Conservation (phyloP, 169 alveolate genomes). For the Plasmodium adleri region DNA sequence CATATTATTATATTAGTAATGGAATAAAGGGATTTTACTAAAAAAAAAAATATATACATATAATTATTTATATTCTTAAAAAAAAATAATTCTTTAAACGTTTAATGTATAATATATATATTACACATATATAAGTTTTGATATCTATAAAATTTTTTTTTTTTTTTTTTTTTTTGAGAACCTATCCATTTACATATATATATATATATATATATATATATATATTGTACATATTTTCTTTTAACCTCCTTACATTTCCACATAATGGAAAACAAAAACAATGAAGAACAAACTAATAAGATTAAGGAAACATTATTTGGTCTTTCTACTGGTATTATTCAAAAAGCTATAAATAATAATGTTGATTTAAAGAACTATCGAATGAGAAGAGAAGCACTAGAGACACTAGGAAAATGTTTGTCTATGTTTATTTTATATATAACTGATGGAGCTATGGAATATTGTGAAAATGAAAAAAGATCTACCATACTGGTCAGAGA, state of each 20-base stretch:
- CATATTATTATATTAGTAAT: no score
- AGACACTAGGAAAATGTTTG: conserved; percentile 45
- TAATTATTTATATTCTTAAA: no score
- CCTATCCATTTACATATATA: no score
- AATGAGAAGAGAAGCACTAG: conserved; percentile 48
- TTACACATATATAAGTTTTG: no score
- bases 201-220: no score
- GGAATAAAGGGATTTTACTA: no score
- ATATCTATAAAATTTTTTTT: background rate
- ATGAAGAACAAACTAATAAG: conserved; percentile 19
- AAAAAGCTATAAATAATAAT: conserved; percentile 43
- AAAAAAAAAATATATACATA: no score
- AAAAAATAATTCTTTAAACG: no score
- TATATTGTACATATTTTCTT: background rate
- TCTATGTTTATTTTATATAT: conserved; percentile 62
- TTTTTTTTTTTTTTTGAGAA: background rate
- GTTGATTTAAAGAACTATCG: conserved; percentile 30
- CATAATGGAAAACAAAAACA: conserved; percentile 37
- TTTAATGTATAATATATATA: no score
- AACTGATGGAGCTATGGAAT: conserved; percentile 73
- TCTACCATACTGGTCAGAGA: conserved; percentile 34
- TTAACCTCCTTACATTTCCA: background rate
- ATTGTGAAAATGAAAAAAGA: conserved; percentile 61
- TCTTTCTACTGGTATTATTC: conserved; percentile 33
- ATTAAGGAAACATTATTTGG: conserved; percentile 57